Base-by-base conservation (phyloP, 2,329 filamentous ascomycete genomes). In the Epichloe sp. region DNA sequence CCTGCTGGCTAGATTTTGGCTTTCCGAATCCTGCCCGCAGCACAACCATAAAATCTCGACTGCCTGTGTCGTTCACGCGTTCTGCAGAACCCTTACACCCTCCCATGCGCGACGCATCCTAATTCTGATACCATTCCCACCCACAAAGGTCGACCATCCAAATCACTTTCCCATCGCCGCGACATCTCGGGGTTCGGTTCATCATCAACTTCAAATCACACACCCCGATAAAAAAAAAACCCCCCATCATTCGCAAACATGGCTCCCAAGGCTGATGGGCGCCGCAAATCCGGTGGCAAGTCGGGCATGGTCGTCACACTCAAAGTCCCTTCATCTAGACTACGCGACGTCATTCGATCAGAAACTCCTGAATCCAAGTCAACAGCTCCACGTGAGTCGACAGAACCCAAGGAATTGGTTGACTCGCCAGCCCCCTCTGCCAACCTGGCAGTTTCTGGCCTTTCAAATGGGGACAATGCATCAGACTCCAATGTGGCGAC, bases 401-500 rank as follows among this genome's bases (percentile, higher is more conserved):
- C 63, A 47, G 65, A 64, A 40, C 50, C 59, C 40, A 65, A 68
- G 54, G 66, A 71, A 35, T 59, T 58, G 49, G 68, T 73, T 56
- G 67, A 67, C 44, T 78, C 77, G 37, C 71, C 75, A 2, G 69
- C 69, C 21, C 62, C 62, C 68, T 69, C 72, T 36, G 65, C 67
- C 44, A 65, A 68, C 10, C 62, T 68, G 44, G 63, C 68, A 48
- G 63, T 65, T 51, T 63, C 68, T 41, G 59, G 67, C 51, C 67
- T 68, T 54, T 71, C 73, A 34, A 76, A 73, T 58, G 72, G 71
- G 51, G 79, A 82, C 55, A 77, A 75, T 63, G 76, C 73, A 52
- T 75, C 76, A 55, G 77, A 81, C 59, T 82, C 80, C 23, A 78
- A 73, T 56, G 73, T 77, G 19, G 75, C 76, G 42, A 84, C 80